Percentiles rank a stretch among this genome's conserved stretches.
These are phyloP conservation scores for Dryas drummondii DNA, from an alignment of 306 rosid species.

Conservation along the genomic window DNA sequence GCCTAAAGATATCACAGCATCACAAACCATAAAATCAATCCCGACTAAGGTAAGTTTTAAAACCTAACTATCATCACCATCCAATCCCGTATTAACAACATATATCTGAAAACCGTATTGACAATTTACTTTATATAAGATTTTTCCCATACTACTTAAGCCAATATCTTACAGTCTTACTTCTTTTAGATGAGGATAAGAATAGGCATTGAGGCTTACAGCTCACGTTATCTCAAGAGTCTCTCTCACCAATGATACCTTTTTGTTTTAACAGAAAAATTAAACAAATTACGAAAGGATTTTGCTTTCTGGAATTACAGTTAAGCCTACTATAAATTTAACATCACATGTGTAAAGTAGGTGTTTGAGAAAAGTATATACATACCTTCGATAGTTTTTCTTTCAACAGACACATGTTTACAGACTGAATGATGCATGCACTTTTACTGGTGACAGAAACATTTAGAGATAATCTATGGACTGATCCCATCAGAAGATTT, in stretches of 20 bases:
- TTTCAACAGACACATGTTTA: constrained; percentile 37
- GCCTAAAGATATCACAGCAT: too few relatives aligned
- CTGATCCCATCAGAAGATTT: constrained; percentile 51
- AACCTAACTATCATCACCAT: background rate
- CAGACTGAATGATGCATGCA: constrained; percentile 69
- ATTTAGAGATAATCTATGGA: constrained; percentile 57
- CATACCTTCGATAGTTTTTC: constrained; percentile 54
- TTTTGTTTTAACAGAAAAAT: too few relatives aligned
- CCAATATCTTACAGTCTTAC: too few relatives aligned
- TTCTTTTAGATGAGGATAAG: background rate
- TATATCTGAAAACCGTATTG: too few relatives aligned
- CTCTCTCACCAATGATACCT: too few relatives aligned
- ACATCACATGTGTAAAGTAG: background rate
- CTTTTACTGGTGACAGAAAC: constrained; percentile 59
- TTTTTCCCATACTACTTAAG: too few relatives aligned
- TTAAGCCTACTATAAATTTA: background rate
- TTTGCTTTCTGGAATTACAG: background rate
- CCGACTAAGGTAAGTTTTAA: too few relatives aligned
- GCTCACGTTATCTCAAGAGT: background rate
- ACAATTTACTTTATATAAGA: too few relatives aligned
- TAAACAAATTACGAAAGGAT: background rate
- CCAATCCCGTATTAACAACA: background rate
- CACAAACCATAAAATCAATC: too few relatives aligned
- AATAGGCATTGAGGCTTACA: background rate
- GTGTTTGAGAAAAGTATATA: background rate